Evolutionary conservation across 306 rosid species (phyloP), one percentile per base, ranked within the genome.

Genomic region (Fagus sylvatica): DNA sequence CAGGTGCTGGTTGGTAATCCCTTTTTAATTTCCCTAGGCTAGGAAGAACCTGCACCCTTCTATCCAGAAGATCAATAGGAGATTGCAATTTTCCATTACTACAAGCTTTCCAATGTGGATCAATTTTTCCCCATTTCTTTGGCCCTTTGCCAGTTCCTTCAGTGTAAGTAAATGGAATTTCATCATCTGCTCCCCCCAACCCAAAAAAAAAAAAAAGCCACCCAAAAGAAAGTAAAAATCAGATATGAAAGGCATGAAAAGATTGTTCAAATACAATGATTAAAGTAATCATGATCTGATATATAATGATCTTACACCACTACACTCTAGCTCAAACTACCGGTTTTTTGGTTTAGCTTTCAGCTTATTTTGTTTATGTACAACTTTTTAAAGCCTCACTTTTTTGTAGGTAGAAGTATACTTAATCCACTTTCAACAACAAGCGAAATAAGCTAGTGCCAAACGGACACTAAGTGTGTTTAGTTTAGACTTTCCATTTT

Each of bases 71-170:
- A 81, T 93, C 93, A 74, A 93, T 91, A 3, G 98, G 98, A 84
- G 97, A 93, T 73, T 93, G 98, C 66, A 36, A 40, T 79, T 86
- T 86, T 37, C 97, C 98, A 33, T 48, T 70, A 7, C 74, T 85
- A 82, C 97, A 93, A 40, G 37, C 42, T 82, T 86, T 74, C 98
- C 98, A 91, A 42, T 85, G 55, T 46, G 94, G 87, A 53, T 91
- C 74, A 8, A 93, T n/a, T 3, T 54, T 2, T 7, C 91, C 86
- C 98, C 98, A 93, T 43, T 76, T 71, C 74, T 84, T 81, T 82
- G 94, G 98, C 71, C 97, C 97, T 51, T 77, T 86, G 6, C 81
- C 83, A 79, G 16, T 74, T 80, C 89, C 91, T 73, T 85, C 81
- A 11, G 15, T 19, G 68, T 91, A 93, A 65, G 51, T 49, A 71